Base-by-base conservation (phyloP, 768 basidiomycete species). In the Boletus patriciae region DNA sequence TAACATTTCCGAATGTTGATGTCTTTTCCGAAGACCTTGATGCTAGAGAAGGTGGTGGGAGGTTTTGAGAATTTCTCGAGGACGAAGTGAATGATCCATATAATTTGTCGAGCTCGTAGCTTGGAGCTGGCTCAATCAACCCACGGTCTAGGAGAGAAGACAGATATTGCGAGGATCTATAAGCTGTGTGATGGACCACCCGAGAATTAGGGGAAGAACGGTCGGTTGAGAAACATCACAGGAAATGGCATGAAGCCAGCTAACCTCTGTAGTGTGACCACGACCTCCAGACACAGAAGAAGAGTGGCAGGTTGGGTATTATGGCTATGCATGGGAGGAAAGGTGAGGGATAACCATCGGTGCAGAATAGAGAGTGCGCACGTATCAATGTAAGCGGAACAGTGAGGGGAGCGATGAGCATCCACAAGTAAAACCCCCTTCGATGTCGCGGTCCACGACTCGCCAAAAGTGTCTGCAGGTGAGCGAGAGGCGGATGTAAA, bases 201-300 rank as follows among this genome's bases (percentile, higher is more conserved):
- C 45, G 52, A 42, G 58, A 45, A 37, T 42, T 13, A 23, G 44
- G 43, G 46, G 23, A 55, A 18, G 51, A 38, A 16, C n/a, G 37
- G 45, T 16, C 18, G 21, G 15, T 50, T 23, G 54, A 51, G 36
- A 52, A 55, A 19, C 31, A 41, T 27, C 18, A 4, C 27, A 44
- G 9, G 29, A 42, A 54, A 27, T 11, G 16, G 10, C 2, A 44
- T 21, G 38, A 43, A 50, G 3, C 13, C 8, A 40, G 33, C 70
- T 59, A 55, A 89, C 90, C 89, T 80, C 78, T 82, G 68, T 87
- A 92, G 70, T 93, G 90, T 40, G 85, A 87, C 90, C 90, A 93
- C 42, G 88, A 85, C 43, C 90, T 79, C 90, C 90, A 93, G 11
- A 78, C 81, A 63, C 88, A 91, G 72, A 89, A 93, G 76, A 93